These are phyloP conservation scores for Elasticomyces elasticus DNA, from an alignment of 495 filamentous ascomycete genomes.

Conservation along the genomic window DNA sequence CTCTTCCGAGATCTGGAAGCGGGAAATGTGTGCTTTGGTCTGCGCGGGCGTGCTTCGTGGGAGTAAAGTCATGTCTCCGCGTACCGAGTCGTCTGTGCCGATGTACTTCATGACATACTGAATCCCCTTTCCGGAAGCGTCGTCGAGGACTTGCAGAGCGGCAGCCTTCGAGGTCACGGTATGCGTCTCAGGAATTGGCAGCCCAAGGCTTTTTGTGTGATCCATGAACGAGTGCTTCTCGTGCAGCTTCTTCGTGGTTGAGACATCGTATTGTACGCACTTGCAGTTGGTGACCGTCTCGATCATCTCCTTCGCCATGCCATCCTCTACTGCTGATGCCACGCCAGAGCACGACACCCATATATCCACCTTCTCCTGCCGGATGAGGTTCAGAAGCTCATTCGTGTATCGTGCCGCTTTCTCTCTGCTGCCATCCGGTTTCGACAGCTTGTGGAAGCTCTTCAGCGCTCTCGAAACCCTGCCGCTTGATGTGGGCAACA, in stretches of 20 bases:
- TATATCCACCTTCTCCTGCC: conserved; percentile 52
- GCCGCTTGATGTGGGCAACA: conserved; percentile 33
- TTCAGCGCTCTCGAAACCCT: conserved; percentile 39
- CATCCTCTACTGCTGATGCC: conserved; percentile 51
- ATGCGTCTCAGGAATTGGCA: conserved; percentile 50
- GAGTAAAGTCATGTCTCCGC: conserved; percentile 42
- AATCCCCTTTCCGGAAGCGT: conserved; percentile 33
- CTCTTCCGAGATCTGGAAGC: conserved; percentile 45
- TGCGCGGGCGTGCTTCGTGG: conserved; percentile 44
- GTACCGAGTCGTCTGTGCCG: conserved; percentile 38
- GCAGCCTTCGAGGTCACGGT: conserved; percentile 48
- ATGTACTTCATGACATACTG: conserved; percentile 54
- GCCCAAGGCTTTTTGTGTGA: conserved; percentile 39
- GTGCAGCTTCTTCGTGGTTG: conserved; percentile 44
- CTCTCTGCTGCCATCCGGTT: conserved; percentile 18
- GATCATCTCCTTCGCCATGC: conserved; percentile 49
- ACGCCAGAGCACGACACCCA: conserved; percentile 66
- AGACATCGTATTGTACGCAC: conserved; percentile 47
- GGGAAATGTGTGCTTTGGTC: conserved; percentile 45
- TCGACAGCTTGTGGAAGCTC: conserved; percentile 44
- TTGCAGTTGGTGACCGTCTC: conserved; percentile 49
- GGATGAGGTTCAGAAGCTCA: conserved; percentile 46
- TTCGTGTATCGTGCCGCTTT: conserved; percentile 37
- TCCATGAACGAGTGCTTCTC: conserved; percentile 50
- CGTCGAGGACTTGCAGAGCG: conserved; percentile 46